Percentiles rank a stretch among this genome's conserved stretches.
Evolutionary conservation across 176 grass and related monocot species (phyloP).

Genomic region (Alloteropsis semialata): DNA sequence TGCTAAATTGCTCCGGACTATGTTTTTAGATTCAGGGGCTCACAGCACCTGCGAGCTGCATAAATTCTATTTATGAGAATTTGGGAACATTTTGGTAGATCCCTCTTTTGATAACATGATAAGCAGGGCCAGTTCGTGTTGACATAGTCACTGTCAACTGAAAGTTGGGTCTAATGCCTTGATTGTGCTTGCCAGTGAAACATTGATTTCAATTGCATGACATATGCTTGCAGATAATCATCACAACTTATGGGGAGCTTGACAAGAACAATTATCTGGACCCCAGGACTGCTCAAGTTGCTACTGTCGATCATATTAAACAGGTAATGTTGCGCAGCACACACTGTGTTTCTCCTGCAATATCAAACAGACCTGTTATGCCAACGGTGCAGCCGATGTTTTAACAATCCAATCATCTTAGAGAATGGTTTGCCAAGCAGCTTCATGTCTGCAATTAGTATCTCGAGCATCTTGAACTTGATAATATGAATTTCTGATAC

Average conservation of each 20-base stretch:
- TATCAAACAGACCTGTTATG: neutral
- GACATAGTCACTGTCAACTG: neutral
- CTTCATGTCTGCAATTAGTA: neutral
- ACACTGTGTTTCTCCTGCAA: neutral
- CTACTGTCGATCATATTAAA: slow-evolving; percentile 92
- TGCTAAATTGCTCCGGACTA: neutral
- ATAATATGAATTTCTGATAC: neutral
- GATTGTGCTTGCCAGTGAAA: neutral
- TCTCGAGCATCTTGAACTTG: slow-evolving; percentile 7
- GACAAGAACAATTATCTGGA: slow-evolving; percentile 74
- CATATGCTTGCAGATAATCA: slow-evolving; percentile 66
- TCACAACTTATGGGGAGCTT: slow-evolving; percentile 78
- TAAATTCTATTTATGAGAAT: neutral
- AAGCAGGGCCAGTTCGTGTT: neutral
- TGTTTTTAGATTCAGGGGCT: slow-evolving; percentile 7
- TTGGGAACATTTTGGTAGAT: neutral
- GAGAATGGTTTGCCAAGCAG: neutral
- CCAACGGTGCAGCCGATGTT: neutral
- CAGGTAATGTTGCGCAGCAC: slow-evolving; percentile 49
- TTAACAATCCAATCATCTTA: neutral
- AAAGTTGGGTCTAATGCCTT: neutral
- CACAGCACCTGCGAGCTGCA: neutral
- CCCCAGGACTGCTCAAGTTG: slow-evolving; percentile 91
- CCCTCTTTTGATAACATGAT: neutral
- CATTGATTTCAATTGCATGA: slow-evolving; percentile 12